Conservation (phyloP, 2,329 filamentous ascomycete species). For the Phialophora macrospora region DNA sequence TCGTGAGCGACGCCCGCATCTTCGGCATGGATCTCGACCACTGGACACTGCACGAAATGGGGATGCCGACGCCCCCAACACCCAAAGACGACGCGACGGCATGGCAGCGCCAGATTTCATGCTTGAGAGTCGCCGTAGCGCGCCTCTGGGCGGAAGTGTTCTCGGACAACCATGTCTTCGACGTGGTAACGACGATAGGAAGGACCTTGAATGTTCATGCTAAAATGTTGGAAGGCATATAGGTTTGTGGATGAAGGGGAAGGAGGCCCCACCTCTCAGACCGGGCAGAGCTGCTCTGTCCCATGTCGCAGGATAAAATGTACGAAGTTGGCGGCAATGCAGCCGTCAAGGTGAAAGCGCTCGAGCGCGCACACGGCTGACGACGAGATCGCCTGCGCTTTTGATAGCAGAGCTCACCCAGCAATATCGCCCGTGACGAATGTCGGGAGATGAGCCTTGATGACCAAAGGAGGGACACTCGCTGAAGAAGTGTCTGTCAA, state of each 20-base stretch:
- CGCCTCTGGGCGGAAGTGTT: slow-evolving; percentile 44
- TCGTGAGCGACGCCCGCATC: not conserved
- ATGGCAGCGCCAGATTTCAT: slow-evolving; percentile 13
- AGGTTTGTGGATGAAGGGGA: not conserved
- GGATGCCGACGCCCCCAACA: slow-evolving; percentile 4
- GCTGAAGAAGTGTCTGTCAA: not conserved
- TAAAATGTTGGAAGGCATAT: slow-evolving; percentile 13
- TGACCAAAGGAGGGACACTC: not conserved
- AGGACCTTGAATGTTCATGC: slow-evolving; percentile 9
- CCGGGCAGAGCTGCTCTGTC: not conserved
- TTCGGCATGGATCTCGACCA: slow-evolving; percentile 5
- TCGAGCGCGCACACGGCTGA: not conserved
- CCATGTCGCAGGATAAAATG: not conserved
- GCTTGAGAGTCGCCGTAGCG: slow-evolving; percentile 28
- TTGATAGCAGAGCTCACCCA: not conserved
- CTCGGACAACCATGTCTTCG: slow-evolving; percentile 51
- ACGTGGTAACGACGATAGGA: slow-evolving; percentile 33
- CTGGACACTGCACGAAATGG: slow-evolving; percentile 1
- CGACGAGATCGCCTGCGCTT: not conserved
- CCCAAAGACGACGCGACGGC: slow-evolving; percentile 6
- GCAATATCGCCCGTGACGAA: not conserved
- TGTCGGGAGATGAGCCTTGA: not conserved
- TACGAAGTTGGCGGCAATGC: not conserved
- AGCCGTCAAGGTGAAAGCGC: not conserved
- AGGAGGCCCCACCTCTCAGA: not conserved